These are phyloP conservation scores for Jatropha multifida DNA, from an alignment of 441 rosid genomes.

Conservation along the genomic window DNA sequence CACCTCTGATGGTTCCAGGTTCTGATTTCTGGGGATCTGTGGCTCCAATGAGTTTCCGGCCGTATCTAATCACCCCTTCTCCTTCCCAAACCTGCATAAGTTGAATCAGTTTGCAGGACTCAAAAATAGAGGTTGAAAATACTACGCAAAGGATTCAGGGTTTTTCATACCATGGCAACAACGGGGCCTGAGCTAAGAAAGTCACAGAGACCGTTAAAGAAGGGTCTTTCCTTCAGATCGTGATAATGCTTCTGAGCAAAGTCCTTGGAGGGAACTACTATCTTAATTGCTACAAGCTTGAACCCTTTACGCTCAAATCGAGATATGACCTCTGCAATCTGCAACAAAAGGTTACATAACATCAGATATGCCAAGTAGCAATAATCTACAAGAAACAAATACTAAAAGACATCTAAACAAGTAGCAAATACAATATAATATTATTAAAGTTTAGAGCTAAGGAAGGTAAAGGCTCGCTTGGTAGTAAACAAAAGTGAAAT, in stretches of 20 bases:
- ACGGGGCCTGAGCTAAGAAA: conserved; percentile 99
- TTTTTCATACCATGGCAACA: conserved; percentile 74
- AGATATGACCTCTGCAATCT: conserved; percentile 87
- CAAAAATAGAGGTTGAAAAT: neutral
- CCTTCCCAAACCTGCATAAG: conserved; percentile 92
- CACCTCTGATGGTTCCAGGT: conserved; percentile 97
- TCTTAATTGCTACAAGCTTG: conserved; percentile 89
- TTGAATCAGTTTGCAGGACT: conserved; percentile 12
- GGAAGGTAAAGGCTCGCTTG: neutral
- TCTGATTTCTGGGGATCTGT: conserved; percentile 98
- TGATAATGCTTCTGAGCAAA: conserved; percentile 92
- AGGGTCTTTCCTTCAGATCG: conserved; percentile 90
- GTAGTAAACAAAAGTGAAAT: neutral
- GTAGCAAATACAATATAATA: neutral
- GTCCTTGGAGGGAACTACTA: conserved; percentile 73
- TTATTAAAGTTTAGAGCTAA: neutral
- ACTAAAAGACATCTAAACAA: neutral
- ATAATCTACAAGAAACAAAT: neutral
- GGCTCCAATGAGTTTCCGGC: conserved; percentile 93
- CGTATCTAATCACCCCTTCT: conserved; percentile 88
- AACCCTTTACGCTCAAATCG: conserved; percentile 96
- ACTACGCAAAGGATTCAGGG: conserved; percentile 2
- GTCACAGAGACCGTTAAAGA: conserved; percentile 86
- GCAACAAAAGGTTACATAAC: conserved; percentile 20
- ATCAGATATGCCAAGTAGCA: conserved; percentile 6